Conservation (phyloP, 129 eudicot species). For the Sambucus nigra region DNA sequence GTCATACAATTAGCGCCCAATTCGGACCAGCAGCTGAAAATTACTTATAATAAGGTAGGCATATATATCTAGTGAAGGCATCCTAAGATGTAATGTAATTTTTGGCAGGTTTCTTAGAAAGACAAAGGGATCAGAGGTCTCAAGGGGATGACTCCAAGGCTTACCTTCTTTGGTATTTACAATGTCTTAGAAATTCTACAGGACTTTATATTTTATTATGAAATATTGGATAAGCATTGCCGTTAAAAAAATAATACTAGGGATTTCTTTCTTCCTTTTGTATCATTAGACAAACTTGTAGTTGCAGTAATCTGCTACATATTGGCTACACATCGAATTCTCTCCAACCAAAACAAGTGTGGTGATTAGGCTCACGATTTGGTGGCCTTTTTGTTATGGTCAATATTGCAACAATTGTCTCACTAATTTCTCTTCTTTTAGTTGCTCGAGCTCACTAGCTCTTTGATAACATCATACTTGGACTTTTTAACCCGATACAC, state of each 20-base stretch:
- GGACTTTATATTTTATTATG: background rate
- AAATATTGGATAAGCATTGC: background rate
- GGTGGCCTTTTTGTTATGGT: no score
- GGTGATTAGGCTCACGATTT: no score
- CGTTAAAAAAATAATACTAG: background rate
- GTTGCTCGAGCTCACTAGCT: no score
- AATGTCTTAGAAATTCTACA: background rate
- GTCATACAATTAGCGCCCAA: background rate
- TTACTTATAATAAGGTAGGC: constrained; percentile 1
- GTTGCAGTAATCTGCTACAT: no score
- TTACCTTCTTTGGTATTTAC: constrained; percentile 6
- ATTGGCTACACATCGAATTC: no score
- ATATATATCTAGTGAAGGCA: constrained; percentile 18
- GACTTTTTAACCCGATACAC: background rate
- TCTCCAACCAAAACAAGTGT: no score
- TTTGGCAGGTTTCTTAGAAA: constrained; percentile 22
- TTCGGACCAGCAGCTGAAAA: background rate
- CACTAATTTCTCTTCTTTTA: no score
- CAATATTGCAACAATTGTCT: no score
- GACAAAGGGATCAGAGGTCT: constrained; percentile 15
- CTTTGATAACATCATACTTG: no score
- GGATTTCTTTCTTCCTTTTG: no score
- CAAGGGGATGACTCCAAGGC: constrained; percentile 23
- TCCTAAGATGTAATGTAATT: constrained; percentile 20
- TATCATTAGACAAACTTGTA: no score